Evolutionary conservation across 2,329 filamentous ascomycete species (phyloP), one percentile per base, ranked within the genome.

Genomic region (Colletotrichum sp.): DNA sequence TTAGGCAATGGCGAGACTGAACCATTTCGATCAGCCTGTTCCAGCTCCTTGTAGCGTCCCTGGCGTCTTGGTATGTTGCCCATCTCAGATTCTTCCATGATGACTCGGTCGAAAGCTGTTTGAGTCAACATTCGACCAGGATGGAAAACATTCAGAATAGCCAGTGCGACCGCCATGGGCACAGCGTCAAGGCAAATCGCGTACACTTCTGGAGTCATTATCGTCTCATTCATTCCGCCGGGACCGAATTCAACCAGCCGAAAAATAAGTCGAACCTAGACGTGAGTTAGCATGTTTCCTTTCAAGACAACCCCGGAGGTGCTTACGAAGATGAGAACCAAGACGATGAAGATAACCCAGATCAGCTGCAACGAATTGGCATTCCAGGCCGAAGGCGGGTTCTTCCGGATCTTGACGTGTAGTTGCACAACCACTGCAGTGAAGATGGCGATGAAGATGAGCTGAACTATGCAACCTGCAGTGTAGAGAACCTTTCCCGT

Each of bases 251-350:
- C 39, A 6, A 48, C 9, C 9, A 48, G 19, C 3, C 39, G 39
- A n/a, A n/a, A 48, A 6, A 48, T 48, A 1, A 48, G 19, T n/a
- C 39, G 9, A 12, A 48, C 6, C 39, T 48, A 48, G 5, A 48
- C 3, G 8, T 22, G 3, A 6, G 0, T 48, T 6, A n/a, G 19
- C 19, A 1, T 9, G 39, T 6, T 9, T n/a, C 9, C 6, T 11
- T 48, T 4, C 9, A 48, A 22, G 9, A n/a, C 9, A n/a, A 19
- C 3, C 19, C 9, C 3, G 39, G 39, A 12, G 39, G 9, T 44
- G 9, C 39, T n/a, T 48, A 48, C 39, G 39, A 48, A 48, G 19
- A n/a, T 48, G 19, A 48, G 39, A 0, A 48, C 12, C 39, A 48
- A 48, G 39, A n/a, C 9, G 6, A n/a, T n/a, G 1, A n/a, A 48